These are phyloP conservation scores for Ogataea philodendri DNA, from an alignment of 805 yeast species.

Conservation along the genomic window DNA sequence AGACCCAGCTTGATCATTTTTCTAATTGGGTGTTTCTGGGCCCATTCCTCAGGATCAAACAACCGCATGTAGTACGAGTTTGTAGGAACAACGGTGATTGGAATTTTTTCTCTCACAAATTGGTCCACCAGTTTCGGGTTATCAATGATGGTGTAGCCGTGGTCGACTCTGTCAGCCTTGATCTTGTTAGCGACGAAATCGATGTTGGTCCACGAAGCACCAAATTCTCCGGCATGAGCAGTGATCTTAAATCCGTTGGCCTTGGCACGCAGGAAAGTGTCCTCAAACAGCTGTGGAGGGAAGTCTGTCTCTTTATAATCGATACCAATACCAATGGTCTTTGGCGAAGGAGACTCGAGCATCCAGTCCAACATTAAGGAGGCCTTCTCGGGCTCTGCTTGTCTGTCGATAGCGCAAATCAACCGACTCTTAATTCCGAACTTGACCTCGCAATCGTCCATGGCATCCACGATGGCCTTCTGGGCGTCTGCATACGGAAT, in stretches of 20 bases:
- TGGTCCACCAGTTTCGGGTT: slow-evolving; percentile 27
- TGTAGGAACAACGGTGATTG: slow-evolving; percentile 34
- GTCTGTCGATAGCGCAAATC: slow-evolving; percentile 33
- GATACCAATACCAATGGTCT: slow-evolving; percentile 32
- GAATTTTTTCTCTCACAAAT: slow-evolving; percentile 19
- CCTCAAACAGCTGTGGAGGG: slow-evolving; percentile 30
- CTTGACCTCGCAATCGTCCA: slow-evolving; percentile 22
- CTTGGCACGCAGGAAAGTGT: slow-evolving; percentile 28
- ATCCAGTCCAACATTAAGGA: slow-evolving; percentile 31
- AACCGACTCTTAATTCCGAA: slow-evolving; percentile 25
- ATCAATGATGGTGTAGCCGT: slow-evolving; percentile 33
- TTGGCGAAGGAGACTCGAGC: slow-evolving; percentile 25
- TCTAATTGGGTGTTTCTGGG: slow-evolving; percentile 32
- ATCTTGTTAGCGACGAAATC: slow-evolving; percentile 27
- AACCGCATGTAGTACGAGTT: slow-evolving; percentile 33
- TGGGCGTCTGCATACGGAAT: slow-evolving; percentile 31
- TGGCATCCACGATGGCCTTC: slow-evolving; percentile 27
- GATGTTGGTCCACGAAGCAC: slow-evolving; percentile 30
- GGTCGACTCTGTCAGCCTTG: slow-evolving; percentile 31
- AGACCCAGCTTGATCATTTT: slow-evolving; percentile 29
- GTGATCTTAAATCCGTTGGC: slow-evolving; percentile 28
- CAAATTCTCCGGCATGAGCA: slow-evolving; percentile 36
- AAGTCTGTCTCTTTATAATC: slow-evolving; percentile 33
- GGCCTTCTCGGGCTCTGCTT: slow-evolving; percentile 27
- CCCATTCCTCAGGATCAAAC: slow-evolving; percentile 31